These are phyloP conservation scores for Gigaspora rosea DNA, from an alignment of 192 early-diverging fungal species.

Conservation along the genomic window DNA sequence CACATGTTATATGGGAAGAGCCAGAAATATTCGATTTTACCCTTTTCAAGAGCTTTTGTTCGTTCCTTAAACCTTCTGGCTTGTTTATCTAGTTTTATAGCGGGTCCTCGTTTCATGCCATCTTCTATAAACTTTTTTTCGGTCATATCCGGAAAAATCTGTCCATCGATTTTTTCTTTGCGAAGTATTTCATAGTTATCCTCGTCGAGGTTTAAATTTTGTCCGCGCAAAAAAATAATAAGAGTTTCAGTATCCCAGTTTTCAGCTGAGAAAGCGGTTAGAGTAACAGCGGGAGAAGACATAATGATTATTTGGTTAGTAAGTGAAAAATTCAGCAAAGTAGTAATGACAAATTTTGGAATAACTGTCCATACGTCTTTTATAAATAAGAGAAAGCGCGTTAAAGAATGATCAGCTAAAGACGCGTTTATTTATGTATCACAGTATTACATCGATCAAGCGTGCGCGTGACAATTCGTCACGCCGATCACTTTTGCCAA, in stretches of 20 bases:
- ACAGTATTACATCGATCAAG: too few relatives aligned
- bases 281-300: neutral
- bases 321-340: neutral
- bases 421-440: too few relatives aligned
- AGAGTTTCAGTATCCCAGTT: neutral
- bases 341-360: neutral
- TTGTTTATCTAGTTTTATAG: neutral
- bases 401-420: too few relatives aligned
- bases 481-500: too few relatives aligned
- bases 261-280: neutral
- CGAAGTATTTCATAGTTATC: neutral
- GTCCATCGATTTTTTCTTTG: neutral
- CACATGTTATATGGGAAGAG: neutral
- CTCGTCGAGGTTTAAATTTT: neutral
- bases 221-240: neutral
- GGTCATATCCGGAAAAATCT: neutral
- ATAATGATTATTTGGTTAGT: neutral
- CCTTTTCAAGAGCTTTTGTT: neutral
- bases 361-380: too few relatives aligned
- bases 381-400: too few relatives aligned
- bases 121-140: neutral
- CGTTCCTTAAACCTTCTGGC: neutral
- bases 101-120: neutral
- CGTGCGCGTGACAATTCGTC: too few relatives aligned
- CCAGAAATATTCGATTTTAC: neutral